Conservation (phyloP, 108 stramenopile species). For the Craspedostauros australis region DNA sequence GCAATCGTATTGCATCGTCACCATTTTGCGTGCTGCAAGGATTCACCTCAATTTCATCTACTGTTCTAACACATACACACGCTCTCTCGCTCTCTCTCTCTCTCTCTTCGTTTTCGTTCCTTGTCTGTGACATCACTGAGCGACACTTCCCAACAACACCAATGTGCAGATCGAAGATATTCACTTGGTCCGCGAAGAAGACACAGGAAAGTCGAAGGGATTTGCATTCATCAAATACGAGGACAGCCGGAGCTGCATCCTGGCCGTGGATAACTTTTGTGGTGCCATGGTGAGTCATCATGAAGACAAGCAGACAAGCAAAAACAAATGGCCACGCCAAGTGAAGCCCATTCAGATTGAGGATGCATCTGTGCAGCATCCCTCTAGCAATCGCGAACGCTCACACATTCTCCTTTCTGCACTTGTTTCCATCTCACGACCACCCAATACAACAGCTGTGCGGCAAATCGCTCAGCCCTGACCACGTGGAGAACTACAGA, state of each 20-base stretch:
- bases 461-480: constrained; percentile 86
- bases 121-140: background rate
- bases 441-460: constrained; percentile 26
- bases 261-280: constrained; percentile 97
- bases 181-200: constrained; percentile 90
- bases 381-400: too few relatives aligned
- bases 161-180: constrained; percentile 91
- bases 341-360: too few relatives aligned
- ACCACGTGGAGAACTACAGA: constrained; percentile 96
- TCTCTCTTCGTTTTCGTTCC: background rate
- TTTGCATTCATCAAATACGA: constrained; percentile 91
- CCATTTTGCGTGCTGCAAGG: too few relatives aligned
- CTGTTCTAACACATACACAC: background rate
- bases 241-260: constrained; percentile 84
- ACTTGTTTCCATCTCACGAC: background rate
- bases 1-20: too few relatives aligned
- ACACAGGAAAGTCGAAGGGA: constrained; percentile 86
- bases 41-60: background rate
- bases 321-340: too few relatives aligned
- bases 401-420: background rate
- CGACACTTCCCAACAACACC: constrained; percentile 23
- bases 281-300: constrained; percentile 52
- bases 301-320: too few relatives aligned
- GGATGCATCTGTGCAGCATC: too few relatives aligned
- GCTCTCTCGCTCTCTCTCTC: too few relatives aligned